A percentile compares a stretch with the other conserved stretches of the same genome.
phyloP scores from a whole-genome alignment of 2,329 filamentous ascomycete genomes.

The Huntiella savannae region DNA sequence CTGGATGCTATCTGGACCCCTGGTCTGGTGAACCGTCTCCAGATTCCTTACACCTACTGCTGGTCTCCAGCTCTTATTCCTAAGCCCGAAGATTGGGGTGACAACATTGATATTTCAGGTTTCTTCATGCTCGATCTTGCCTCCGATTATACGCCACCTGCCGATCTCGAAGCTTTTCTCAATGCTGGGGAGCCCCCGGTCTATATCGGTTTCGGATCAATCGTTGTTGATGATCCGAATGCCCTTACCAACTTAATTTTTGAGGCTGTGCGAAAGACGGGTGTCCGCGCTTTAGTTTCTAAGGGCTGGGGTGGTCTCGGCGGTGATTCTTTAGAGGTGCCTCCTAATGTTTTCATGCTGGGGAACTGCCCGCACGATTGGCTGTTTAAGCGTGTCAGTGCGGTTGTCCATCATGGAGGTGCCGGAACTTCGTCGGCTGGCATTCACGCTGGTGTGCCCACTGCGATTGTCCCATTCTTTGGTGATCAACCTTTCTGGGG shows the following conservation, averaged over 20 bases:
- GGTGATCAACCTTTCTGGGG: slow-evolving; percentile 76
- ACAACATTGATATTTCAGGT: slow-evolving; percentile 52
- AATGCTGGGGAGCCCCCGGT: slow-evolving; percentile 51
- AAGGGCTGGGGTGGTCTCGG: slow-evolving; percentile 81
- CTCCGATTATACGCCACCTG: slow-evolving; percentile 44
- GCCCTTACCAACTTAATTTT: slow-evolving; percentile 54
- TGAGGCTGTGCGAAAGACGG: slow-evolving; percentile 44
- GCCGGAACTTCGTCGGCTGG: slow-evolving; percentile 77
- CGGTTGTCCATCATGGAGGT: slow-evolving; percentile 73
- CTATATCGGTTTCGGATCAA: slow-evolving; percentile 70
- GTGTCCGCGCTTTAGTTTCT: slow-evolving; percentile 62
- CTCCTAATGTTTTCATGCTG: slow-evolving; percentile 62
- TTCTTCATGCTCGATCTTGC: slow-evolving; percentile 59
- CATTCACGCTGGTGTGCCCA: slow-evolving; percentile 63
- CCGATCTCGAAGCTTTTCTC: slow-evolving; percentile 47
- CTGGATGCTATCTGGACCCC: slow-evolving; percentile 70
- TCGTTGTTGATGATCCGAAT: slow-evolving; percentile 60
- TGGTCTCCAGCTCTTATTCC: slow-evolving; percentile 72
- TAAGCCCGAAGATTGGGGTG: slow-evolving; percentile 58
- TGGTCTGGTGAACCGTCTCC: slow-evolving; percentile 54
- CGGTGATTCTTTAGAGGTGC: slow-evolving; percentile 48
- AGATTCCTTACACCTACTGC: slow-evolving; percentile 75
- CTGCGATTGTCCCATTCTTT: slow-evolving; percentile 72
- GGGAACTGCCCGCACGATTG: slow-evolving; percentile 79
- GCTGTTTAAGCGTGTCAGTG: slow-evolving; percentile 65